Percentiles rank a stretch among this genome's conserved stretches.
Conservation (phyloP, 768 basidiomycete species). For the Leccinum imitatum region DNA sequence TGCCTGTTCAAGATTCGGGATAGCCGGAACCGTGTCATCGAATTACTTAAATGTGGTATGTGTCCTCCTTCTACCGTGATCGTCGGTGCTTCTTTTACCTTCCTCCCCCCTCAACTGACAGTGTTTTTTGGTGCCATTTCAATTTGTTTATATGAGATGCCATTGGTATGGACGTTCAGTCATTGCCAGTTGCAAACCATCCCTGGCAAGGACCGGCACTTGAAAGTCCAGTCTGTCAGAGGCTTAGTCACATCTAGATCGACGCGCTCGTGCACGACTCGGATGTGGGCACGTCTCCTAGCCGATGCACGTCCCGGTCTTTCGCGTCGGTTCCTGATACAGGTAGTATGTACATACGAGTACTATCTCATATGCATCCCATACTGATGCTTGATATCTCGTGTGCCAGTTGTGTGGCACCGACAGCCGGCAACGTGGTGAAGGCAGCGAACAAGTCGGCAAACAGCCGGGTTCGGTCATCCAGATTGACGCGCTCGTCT, state of each 20-base stretch:
- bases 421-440: background rate
- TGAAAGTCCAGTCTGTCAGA: background rate
- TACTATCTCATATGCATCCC: background rate
- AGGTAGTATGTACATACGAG: background rate
- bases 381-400: no score
- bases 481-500: no score
- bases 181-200: background rate
- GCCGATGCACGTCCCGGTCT: background rate
- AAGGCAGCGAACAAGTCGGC: background rate
- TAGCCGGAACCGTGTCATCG: background rate
- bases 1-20: background rate
- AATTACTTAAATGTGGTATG: background rate
- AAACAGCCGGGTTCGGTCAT: background rate
- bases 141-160: background rate
- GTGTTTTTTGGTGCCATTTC: background rate
- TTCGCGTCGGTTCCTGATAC: background rate
- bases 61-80: background rate
- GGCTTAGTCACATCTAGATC: background rate
- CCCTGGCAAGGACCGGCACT: background rate
- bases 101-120: background rate
- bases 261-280: background rate
- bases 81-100: background rate
- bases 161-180: background rate
- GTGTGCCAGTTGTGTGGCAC: background rate
- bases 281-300: background rate